Evolutionary conservation across 1,284 basidiomycete species (phyloP), one percentile per base, ranked within the genome.

Genomic region (Hypsizygus ulmarius): DNA sequence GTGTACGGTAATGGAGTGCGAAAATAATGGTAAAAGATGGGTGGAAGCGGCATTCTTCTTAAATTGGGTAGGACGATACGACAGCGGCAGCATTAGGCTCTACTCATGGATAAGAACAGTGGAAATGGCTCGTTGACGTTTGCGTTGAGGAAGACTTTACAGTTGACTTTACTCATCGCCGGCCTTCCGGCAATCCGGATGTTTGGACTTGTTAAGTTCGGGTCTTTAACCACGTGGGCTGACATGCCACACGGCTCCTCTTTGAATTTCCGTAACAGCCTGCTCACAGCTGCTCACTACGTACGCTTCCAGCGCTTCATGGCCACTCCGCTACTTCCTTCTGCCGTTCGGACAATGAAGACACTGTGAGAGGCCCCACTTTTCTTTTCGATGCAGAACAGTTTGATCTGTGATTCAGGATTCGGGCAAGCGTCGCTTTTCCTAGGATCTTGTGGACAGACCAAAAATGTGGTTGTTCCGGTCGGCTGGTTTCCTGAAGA

Each of bases 1-100:
- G 70, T 65, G 62, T 94, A 93, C 0, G 90, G 85, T 32, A 93
- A 66, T 19, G 88, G 89, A 5, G 67, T 69, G 11, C 68, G 70
- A 64, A 96, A 94, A 57, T 84, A 74, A 62, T 93, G 88, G 65
- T 84, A 91, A 54, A 87, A 71, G 43, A 93, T 73, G 1, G 91
- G 83, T 27, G 86, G 78, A 37, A 81, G 63, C 19, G 69, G 56
- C 75, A 79, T 77, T 25, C 7, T 25, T 3, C 21, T 25, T 25
- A 7, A 7, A 25, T 7, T 25, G 21, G 21, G 7, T 25, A 25
- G 7, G 21, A n/a, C n/a, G n/a, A n/a, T 25, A 7, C 7, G 21
- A 7, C 21, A 25, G 7, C 7, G 21, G 3, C 21, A 25, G 21
- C 4, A 3, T 25, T 25, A 7, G 7, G 21, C 7, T 25, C 7